Conservation (phyloP, 768 basidiomycete species). For the Tulasnella sp. region DNA sequence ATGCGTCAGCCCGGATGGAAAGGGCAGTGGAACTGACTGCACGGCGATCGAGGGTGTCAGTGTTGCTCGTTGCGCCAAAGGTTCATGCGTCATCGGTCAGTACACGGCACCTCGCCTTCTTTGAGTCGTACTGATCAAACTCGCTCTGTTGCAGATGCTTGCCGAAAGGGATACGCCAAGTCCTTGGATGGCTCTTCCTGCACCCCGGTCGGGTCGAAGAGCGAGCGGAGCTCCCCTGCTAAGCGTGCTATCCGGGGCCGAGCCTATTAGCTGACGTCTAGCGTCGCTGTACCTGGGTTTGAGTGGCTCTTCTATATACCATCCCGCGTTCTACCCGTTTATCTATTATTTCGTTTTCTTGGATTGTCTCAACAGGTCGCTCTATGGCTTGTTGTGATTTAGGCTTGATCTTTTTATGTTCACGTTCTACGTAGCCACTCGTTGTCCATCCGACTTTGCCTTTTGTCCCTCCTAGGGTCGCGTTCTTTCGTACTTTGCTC, state of each 20-base stretch:
- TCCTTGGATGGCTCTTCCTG: neutral
- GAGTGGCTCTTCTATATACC: neutral
- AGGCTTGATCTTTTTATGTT: neutral
- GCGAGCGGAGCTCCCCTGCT: neutral
- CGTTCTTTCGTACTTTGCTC: neutral
- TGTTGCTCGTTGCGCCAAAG: constrained; percentile 40
- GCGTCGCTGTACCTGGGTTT: neutral
- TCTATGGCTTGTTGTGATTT: too few relatives aligned
- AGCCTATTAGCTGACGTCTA: neutral
- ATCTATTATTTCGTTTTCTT: neutral
- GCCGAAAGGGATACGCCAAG: neutral
- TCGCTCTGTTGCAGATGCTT: neutral
- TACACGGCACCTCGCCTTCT: neutral
- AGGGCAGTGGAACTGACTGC: constrained; percentile 44
- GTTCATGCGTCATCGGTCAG: constrained; percentile 36
- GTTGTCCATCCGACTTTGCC: neutral
- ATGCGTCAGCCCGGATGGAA: constrained; percentile 11
- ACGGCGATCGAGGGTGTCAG: constrained; percentile 45
- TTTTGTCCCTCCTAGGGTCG: neutral
- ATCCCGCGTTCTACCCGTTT: neutral
- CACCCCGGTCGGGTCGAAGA: neutral
- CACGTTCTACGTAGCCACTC: neutral
- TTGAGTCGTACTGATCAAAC: neutral
- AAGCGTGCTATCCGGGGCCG: neutral
- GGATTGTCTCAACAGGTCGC: neutral